phyloP scores from a whole-genome alignment of 2,329 filamentous ascomycete genomes.

The Venturia pyrina region DNA sequence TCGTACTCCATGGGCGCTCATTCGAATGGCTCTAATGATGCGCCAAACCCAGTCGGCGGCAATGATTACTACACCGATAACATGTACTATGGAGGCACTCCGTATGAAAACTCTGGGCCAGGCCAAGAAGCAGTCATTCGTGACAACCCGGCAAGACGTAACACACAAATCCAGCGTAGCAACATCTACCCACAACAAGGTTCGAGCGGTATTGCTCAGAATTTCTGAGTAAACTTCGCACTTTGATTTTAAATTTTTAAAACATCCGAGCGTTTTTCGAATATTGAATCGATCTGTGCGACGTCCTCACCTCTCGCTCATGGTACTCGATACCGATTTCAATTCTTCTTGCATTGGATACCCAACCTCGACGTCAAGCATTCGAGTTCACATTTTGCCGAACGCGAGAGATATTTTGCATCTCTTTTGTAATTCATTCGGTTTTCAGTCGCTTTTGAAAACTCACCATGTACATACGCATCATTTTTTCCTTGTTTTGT shows the following conservation, averaged over 20 bases:
- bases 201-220: constrained; percentile 90
- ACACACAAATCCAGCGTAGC: constrained; percentile 89
- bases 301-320: neutral
- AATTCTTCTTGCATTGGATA: neutral
- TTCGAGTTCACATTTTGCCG: neutral
- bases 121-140: constrained; percentile 69
- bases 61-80: constrained; percentile 44
- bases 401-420: neutral
- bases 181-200: constrained; percentile 81
- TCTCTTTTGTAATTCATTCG: neutral
- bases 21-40: constrained; percentile 54
- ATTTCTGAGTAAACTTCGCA: constrained; percentile 52
- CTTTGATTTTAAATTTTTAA: neutral
- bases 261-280: neutral
- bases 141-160: constrained; percentile 83
- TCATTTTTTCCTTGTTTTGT: neutral
- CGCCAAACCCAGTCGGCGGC: constrained; percentile 37
- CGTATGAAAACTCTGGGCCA: constrained; percentile 41
- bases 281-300: neutral
- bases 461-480: neutral
- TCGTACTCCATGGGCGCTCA: constrained; percentile 77
- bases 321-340: neutral
- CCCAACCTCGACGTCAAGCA: neutral
- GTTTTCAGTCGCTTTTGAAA: neutral
- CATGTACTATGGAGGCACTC: constrained; percentile 43